phyloP scores from a whole-genome alignment of 768 basidiomycete genomes.

The Lactarius sp. region DNA sequence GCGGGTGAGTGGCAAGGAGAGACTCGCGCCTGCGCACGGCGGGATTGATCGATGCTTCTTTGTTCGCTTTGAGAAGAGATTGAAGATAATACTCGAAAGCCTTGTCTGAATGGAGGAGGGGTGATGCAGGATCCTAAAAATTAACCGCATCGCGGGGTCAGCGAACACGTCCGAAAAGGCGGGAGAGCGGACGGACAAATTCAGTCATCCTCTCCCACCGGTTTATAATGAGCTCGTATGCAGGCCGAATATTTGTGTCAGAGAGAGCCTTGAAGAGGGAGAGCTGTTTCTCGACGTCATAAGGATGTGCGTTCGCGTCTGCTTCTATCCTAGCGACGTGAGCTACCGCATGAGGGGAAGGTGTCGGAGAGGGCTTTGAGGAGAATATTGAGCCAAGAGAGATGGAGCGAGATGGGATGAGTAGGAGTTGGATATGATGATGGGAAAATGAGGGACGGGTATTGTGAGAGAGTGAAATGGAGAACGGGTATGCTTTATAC shows the following conservation, averaged over 20 bases:
- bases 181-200: conserved; percentile 52
- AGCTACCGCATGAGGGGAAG: conserved; percentile 62
- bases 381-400: conserved; percentile 19
- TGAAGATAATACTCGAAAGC: conserved; percentile 76
- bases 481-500: conserved; percentile 28
- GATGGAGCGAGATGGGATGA: conserved; percentile 14
- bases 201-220: conserved; percentile 83
- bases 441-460: conserved; percentile 9
- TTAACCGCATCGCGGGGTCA: conserved; percentile 17
- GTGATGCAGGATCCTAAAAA: conserved; percentile 58
- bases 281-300: conserved; percentile 66
- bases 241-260: conserved; percentile 59
- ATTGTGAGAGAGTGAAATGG: conserved; percentile 17
- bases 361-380: conserved; percentile 28
- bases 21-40: conserved; percentile 69
- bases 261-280: conserved; percentile 62
- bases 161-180: not conserved
- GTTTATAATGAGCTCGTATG: conserved; percentile 65
- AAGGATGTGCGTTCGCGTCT: conserved; percentile 67
- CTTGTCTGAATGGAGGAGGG: conserved; percentile 61
- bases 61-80: conserved; percentile 55
- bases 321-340: conserved; percentile 71
- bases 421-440: not conserved
- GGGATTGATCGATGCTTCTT: conserved; percentile 50
- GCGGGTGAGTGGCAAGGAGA: conserved; percentile 40